These are phyloP conservation scores for Colletotrichum filicis DNA, from an alignment of 2,329 filamentous ascomycete genomes.

Conservation along the genomic window DNA sequence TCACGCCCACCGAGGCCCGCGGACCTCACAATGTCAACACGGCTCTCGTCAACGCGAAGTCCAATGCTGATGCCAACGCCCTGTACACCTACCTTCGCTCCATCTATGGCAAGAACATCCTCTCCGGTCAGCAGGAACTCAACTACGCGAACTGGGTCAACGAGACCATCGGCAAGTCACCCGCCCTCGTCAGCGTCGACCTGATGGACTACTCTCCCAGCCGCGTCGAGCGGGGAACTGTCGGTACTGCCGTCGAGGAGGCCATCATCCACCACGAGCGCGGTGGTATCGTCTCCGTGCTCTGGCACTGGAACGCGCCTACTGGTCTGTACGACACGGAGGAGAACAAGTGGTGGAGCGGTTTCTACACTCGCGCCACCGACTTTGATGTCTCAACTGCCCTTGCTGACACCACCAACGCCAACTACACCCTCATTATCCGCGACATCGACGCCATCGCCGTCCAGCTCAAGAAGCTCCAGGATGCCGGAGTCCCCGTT, in stretches of 20 bases:
- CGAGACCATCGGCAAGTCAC: slow-evolving; percentile 56
- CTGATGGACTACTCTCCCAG: slow-evolving; percentile 61
- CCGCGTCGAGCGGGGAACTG: slow-evolving; percentile 53
- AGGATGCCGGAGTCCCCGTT: slow-evolving; percentile 55
- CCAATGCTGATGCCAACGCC: slow-evolving; percentile 48
- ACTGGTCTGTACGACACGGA: slow-evolving; percentile 57
- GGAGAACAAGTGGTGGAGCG: slow-evolving; percentile 57
- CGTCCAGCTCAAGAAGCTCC: slow-evolving; percentile 55
- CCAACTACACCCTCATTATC: slow-evolving; percentile 59
- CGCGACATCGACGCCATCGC: slow-evolving; percentile 60
- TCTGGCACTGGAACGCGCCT: slow-evolving; percentile 62
- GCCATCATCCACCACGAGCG: slow-evolving; percentile 54
- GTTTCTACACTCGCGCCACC: slow-evolving; percentile 61
- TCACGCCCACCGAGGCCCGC: slow-evolving; percentile 48
- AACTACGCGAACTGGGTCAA: slow-evolving; percentile 54
- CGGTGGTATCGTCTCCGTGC: slow-evolving; percentile 58
- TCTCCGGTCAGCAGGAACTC: slow-evolving; percentile 60
- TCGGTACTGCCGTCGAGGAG: slow-evolving; percentile 55
- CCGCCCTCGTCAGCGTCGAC: slow-evolving; percentile 57
- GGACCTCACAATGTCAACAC: slow-evolving; percentile 51
- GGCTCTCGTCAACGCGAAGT: slow-evolving; percentile 50
- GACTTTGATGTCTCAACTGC: slow-evolving; percentile 58
- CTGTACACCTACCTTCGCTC: slow-evolving; percentile 54
- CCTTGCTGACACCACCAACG: slow-evolving; percentile 51
- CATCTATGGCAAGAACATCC: slow-evolving; percentile 58